Evolutionary conservation across 1,284 basidiomycete genomes (phyloP).

Genomic region (Malassezia yamatoensis): DNA sequence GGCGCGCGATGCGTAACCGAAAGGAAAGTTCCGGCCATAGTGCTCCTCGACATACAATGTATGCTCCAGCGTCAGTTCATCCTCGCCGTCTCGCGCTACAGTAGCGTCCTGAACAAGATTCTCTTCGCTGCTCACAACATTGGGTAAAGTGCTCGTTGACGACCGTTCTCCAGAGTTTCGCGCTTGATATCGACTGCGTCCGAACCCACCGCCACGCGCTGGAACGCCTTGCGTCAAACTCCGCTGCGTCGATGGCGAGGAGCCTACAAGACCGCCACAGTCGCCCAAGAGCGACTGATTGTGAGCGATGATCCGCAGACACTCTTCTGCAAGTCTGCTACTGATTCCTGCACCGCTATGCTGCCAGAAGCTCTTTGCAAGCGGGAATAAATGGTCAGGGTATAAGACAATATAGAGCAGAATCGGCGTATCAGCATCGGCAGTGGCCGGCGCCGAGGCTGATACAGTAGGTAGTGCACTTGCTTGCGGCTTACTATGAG

Average conservation of each 20-base stretch:
- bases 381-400: conserved; percentile 55
- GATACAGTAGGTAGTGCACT: conserved; percentile 8
- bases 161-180: neutral
- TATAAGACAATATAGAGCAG: conserved; percentile 64
- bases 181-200: conserved; percentile 26
- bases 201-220: conserved; percentile 16
- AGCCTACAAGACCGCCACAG: neutral
- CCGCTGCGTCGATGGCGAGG: neutral
- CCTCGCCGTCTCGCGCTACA: conserved; percentile 30
- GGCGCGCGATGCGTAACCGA: conserved; percentile 62
- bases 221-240: neutral
- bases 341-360: conserved; percentile 84
- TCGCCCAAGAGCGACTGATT: conserved; percentile 16
- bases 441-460: neutral
- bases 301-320: conserved; percentile 52
- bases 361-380: conserved; percentile 91
- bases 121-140: neutral
- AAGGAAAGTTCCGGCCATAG: conserved; percentile 82
- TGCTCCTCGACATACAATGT: conserved; percentile 72
- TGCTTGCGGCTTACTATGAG: conserved; percentile 1
- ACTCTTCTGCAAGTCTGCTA: conserved; percentile 73
- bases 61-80: conserved; percentile 51
- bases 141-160: neutral
- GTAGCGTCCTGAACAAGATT: neutral
- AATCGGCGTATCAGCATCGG: conserved; percentile 4